Base-by-base conservation (phyloP, 2,329 filamentous ascomycete species). In the Paraphaeosphaeria minitans region DNA sequence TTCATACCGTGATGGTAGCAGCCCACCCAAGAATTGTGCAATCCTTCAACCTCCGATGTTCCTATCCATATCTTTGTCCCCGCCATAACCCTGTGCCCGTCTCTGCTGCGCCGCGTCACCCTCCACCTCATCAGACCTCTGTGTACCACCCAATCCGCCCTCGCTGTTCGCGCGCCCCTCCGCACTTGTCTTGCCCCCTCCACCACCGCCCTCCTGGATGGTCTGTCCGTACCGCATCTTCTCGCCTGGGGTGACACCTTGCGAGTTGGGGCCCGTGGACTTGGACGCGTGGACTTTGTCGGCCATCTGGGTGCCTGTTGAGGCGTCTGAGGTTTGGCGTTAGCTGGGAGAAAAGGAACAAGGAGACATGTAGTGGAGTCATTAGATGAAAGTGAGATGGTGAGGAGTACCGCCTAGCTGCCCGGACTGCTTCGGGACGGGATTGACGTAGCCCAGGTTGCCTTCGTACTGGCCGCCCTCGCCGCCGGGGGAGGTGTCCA, bases 391-490 rank as follows among this genome's bases (percentile, higher is more conserved):
- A 19, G 47, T 35, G 47, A 48, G 39, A 19, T 19, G 14, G 53
- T 22, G 24, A 13, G n/a, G 39, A 58, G 16, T 76, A 85, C 84
- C 75, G 60, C 84, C 83, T 29, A 89, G 70, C 68, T 87, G 84
- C 7, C 86, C 87, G 24, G 80, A 78, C 58, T 83, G 79, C 65
- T 86, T 88, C 16, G 76, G 73, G 53, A 82, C 82, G 0, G 82
- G 79, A 16, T 81, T 64, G 2, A 78, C 81, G 55, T 82, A 79
- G n/a, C 78, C 81, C 51, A 83, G 73, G 53, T 82, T 81, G 51
- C 80, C 83, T 76, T 88, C 86, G 73, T 89, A 88, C 81, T 86
- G 86, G 4, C 82, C 83, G 58, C 80, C 80, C 73, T 88, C 85
- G 64, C 87, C 87, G 68, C 87, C 86, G 19, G 80, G 79, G 57